These are phyloP conservation scores for Pseudisothecium myosuroides DNA, from an alignment of 225 moss, liverwort and hornwort genomes.

Conservation along the genomic window DNA sequence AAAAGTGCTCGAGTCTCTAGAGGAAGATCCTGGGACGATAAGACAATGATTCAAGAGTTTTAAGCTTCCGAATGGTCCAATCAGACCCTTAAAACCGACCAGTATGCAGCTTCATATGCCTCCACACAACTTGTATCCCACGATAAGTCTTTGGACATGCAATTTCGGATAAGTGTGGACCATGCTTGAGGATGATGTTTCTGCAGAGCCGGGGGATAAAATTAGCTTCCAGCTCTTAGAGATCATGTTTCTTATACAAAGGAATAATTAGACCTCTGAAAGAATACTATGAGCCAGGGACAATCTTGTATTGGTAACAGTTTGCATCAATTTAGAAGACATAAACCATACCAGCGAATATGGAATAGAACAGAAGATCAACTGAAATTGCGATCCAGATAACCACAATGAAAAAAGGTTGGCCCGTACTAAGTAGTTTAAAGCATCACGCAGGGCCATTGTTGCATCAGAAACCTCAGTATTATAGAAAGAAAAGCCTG, in stretches of 20 bases:
- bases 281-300: background rate
- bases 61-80: background rate
- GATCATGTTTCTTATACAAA: background rate
- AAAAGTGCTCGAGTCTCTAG: background rate
- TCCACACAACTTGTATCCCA: slow-evolving; percentile 57
- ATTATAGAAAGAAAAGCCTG: slow-evolving; percentile 42
- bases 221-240: background rate
- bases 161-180: slow-evolving; percentile 35
- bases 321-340: background rate
- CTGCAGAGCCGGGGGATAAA: slow-evolving; percentile 3
- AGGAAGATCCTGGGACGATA: background rate
- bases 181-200: slow-evolving; percentile 29
- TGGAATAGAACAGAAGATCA: background rate
- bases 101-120: slow-evolving; percentile 47
- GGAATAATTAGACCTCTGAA: background rate
- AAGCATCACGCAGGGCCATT: slow-evolving; percentile 35
- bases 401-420: background rate
- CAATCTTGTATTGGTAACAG: background rate
- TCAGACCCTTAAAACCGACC: slow-evolving; percentile 16
- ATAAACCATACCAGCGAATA: background rate
- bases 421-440: slow-evolving; percentile 23
- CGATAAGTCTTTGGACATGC: slow-evolving; percentile 35
- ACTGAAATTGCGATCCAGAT: background rate
- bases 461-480: slow-evolving; percentile 25
- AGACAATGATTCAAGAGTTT: background rate